Base-by-base conservation (phyloP, 1,139 yeast species). In the Kurtzmaniella quercitrusa region DNA sequence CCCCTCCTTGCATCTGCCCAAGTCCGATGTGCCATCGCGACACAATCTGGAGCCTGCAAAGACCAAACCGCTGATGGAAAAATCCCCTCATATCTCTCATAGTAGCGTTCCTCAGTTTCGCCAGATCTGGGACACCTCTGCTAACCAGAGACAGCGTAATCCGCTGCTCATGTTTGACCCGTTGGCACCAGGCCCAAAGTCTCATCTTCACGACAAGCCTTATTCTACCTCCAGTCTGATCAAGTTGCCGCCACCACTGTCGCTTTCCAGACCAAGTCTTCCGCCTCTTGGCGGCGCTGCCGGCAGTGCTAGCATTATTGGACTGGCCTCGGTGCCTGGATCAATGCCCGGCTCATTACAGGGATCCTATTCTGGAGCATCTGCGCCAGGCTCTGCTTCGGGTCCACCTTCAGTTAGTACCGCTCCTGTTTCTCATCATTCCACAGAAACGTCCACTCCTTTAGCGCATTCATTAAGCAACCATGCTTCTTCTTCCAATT, bases 111-210 rank as follows among this genome's bases (percentile, higher is more conserved):
- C 71, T 19, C 71, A 67, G 46, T 70, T 70, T 50, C 52, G 74
- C 39, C 67, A 69, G 48, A 68, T 70, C 18, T 69, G 75, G 74
- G 67, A 64, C 40, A 38, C 50, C 12, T 45, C 32, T 12, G 42
- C 48, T 14, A 49, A 39, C 5, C 32, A 48, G 11, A 48, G 63
- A 34, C 67, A 59, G 14, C 52, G 74, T 45, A 63, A 66, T 47
- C 71, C 71, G 5, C 65, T 71, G 15, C 50, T 67, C 21, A 49
- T 65, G 36, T 68, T 52, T 45, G 74, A 68, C 46, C 74, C 74
- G 1, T 57, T 68, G 43, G 70, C 69, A 2, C 66, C 68, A 6
- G 60, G 52, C 32, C 59, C 60, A 8, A 37, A 46, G 2, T 34
- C 22, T 19, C 15, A 12, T 3, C 37, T 19, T 12, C 14, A 19